phyloP scores from a whole-genome alignment of 257 asterid species.

The Solanum infundibuliforme region DNA sequence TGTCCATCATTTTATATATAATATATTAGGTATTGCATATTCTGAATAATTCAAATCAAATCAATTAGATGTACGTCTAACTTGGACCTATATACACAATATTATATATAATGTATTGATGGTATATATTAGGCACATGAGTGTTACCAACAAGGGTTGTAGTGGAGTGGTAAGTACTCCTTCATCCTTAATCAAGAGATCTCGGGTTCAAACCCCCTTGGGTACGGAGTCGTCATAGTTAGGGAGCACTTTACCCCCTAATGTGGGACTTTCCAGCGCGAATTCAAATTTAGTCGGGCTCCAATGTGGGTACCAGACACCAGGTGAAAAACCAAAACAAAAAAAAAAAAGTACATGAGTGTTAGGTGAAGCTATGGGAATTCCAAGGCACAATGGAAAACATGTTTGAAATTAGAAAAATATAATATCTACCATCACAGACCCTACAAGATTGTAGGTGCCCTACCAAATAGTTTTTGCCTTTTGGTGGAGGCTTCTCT shows the following conservation, averaged over 20 bases:
- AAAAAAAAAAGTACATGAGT: not conserved
- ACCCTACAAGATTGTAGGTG: not conserved
- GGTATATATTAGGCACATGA: not conserved
- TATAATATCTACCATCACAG: not conserved
- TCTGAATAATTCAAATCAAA: no score
- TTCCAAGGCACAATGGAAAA: not conserved
- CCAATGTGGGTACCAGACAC: no score
- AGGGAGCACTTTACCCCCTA: no score
- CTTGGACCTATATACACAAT: not conserved
- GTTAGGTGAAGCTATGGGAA: not conserved
- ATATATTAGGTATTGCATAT: no score
- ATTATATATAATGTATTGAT: not conserved
- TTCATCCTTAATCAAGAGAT: no score
- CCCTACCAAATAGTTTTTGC: not conserved
- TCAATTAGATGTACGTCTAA: not conserved
- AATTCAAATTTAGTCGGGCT: accelerated
- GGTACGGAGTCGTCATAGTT: no score
- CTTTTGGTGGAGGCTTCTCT: not conserved
- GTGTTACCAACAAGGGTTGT: not conserved
- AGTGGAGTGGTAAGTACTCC: no score
- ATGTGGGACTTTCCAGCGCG: no score
- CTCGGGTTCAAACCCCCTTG: no score
- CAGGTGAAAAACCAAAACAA: no score
- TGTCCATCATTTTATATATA: no score
- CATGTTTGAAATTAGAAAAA: not conserved